These are phyloP conservation scores for Yamadazyma aaseri DNA, from an alignment of 1,139 yeast genomes.

Conservation along the genomic window DNA sequence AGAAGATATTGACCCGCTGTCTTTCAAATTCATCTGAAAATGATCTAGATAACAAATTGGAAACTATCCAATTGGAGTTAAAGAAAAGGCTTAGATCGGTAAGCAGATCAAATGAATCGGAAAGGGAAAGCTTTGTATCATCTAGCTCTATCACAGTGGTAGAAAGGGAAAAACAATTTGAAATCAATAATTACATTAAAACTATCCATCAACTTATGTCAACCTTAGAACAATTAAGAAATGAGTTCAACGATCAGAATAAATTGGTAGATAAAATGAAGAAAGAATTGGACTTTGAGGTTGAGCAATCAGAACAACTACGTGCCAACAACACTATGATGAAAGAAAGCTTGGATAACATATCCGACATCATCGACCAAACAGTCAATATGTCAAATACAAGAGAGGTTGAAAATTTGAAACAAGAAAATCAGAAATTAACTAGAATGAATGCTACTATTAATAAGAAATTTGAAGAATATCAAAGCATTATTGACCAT, in stretches of 20 bases:
- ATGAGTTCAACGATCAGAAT: conserved; percentile 23
- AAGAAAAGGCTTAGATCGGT: conserved; percentile 10
- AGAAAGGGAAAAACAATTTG: conserved; percentile 14
- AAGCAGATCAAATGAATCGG: conserved; percentile 8
- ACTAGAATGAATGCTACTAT: conserved; percentile 14
- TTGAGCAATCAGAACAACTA: conserved; percentile 22
- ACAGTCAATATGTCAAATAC: conserved; percentile 7
- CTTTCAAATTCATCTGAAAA: conserved; percentile 14
- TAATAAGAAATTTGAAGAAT: conserved; percentile 28
- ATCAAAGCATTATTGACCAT: conserved; percentile 30
- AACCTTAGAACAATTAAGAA: conserved; percentile 22
- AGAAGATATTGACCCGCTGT: conserved; percentile 19
- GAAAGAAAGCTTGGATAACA: conserved; percentile 11
- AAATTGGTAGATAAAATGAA: conserved; percentile 22
- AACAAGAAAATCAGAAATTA: conserved; percentile 22
- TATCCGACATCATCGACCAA: conserved; percentile 9
- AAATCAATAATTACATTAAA: conserved; percentile 17
- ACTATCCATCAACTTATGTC: conserved; percentile 19
- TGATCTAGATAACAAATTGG: conserved; percentile 26
- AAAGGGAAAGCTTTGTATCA: conserved; percentile 11
- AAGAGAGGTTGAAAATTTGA: conserved; percentile 16
- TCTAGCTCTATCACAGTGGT: conserved; percentile 18
- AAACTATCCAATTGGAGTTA: conserved; percentile 25
- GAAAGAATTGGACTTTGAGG: conserved; percentile 22
- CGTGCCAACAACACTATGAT: conserved; percentile 16